Base-by-base conservation (phyloP, 108 stramenopile genomes). In the Tribonema minus region DNA sequence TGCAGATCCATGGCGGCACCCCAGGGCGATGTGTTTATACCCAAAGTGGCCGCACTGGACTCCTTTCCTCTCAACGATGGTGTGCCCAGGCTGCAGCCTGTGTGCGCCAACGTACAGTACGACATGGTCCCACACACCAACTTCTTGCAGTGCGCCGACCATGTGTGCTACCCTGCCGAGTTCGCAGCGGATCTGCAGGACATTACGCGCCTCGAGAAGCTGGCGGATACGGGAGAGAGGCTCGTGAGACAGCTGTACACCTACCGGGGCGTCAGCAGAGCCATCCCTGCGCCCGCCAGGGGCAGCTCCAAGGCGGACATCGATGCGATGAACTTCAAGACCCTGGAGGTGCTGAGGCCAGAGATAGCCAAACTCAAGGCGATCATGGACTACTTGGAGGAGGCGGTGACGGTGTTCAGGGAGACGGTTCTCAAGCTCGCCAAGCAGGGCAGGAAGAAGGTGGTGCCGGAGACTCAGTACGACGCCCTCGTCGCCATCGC, bases 241-340 rank as follows among this genome's bases (percentile, higher is more conserved):
- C 74, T 80, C 75, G 82, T 85, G 33, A 72, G 80, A 31, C 64
- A 81, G 79, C 64, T 85, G 2, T 85, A 85, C 72, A 84, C 85
- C 0, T 85, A 81, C 54, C 20, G 85, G 12, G 72, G 75, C 25
- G 82, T 84, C 20, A 64, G 71, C 5, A 54, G 82, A 26, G 82
- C 85, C 28, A 79, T 85, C 4, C 85, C 85, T 0, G 81, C 84
- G 85, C n/a, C n/a, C n/a, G 72, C 74, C 0, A 70, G 65, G 74
- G 81, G 76, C 33, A 60, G 37, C 73, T 40, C 63, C 68, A 67
- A 67, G 33, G 31, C 74, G 15, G 82, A 67, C 37, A 84, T 82
- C 76, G 29, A 61, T 20, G 81, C 81, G 3, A 37, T 84, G 33
- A 69, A 84, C 73, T 37, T 70, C 39, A 68, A 73, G 54, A 82